phyloP scores from a whole-genome alignment of 371 early-diverging fungal genomes.

The Mucor sp. region DNA sequence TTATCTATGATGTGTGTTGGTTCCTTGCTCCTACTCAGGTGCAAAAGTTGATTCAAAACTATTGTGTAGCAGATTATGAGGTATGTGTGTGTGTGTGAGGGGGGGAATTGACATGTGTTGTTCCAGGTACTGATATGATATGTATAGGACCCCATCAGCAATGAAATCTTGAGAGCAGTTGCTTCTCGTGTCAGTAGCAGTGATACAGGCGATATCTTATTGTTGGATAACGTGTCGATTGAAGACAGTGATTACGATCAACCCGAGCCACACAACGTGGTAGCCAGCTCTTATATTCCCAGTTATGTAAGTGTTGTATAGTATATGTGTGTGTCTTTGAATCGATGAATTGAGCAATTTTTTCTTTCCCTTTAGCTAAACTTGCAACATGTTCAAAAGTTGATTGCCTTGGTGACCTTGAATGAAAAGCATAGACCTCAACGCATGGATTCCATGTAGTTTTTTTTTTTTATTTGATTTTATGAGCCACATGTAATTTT shows the following conservation, averaged over 20 bases:
- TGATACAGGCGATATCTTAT: conserved; percentile 83
- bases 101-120: no score
- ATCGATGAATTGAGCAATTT: background rate
- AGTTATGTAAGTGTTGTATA: conserved; percentile 24
- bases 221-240: conserved; percentile 82
- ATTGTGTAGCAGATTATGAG: conserved; percentile 79
- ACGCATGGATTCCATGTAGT: conserved; percentile 31
- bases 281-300: conserved; percentile 61
- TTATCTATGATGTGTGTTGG: conserved; percentile 96
- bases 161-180: conserved; percentile 90
- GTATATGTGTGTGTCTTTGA: background rate
- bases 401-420: conserved; percentile 22
- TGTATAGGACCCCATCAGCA: conserved; percentile 20
- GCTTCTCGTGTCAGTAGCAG: conserved; percentile 81
- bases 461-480: no score
- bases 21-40: conserved; percentile 92
- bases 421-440: conserved; percentile 21
- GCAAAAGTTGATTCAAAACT: conserved; percentile 89
- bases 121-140: no score
- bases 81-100: conserved; percentile 28
- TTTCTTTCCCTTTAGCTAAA: conserved; percentile 15
- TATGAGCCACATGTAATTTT: background rate
- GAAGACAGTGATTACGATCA: conserved; percentile 71
- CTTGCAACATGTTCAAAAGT: conserved; percentile 23
- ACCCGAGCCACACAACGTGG: conserved; percentile 60